Base-by-base conservation (phyloP, 148 eudicot genomes). In the Vaccinium macrocarpon region DNA sequence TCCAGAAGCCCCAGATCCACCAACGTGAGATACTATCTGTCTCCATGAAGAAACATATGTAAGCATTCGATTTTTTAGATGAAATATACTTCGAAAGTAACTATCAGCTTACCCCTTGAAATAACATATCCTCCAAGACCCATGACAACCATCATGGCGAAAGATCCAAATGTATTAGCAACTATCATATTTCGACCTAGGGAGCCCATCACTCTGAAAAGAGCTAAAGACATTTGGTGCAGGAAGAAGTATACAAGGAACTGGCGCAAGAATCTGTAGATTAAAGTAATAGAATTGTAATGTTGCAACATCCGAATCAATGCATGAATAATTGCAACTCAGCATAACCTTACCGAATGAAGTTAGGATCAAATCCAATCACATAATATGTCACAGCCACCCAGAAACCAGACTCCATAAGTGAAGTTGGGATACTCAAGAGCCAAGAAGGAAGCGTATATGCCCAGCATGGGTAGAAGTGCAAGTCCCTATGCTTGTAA, bases 1-100 rank as follows among this genome's bases (percentile, higher is more conserved):
- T 11, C 99, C 99, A 97, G 88, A 86, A 97, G 29, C 99, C 99
- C 98, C 99, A 97, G 55, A 94, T 86, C 99, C 99, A 97, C 96
- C 97, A 93, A 11, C 81, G 79, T 51, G 98, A 93, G 56, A 97
- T 95, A 86, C 95, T 94, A 86, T 92, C 99, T 97, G 98, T 83
- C 75, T 79, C 42, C 79, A 76, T 79, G 51, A 85, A 71, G 57
- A 59, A 78, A 46, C 81, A 73, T 57, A 50, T 19, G 55, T 66
- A 71, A 81, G 23, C 27, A 27, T 78, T 8, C n/a, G 4, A 71
- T 82, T 71, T 70, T 32, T 70, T 35, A 82, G 61, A 21, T 23
- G 51, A 56, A 78, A 61, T 75, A 56, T 11, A 71, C 3, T 27
- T 1, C 46, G n/a, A 32, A 56, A 78, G 35, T 38, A 32, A 29